Percentiles rank a stretch among this genome's conserved stretches.
phyloP scores from a whole-genome alignment of 257 asterid species.

The Salvia splendens region DNA sequence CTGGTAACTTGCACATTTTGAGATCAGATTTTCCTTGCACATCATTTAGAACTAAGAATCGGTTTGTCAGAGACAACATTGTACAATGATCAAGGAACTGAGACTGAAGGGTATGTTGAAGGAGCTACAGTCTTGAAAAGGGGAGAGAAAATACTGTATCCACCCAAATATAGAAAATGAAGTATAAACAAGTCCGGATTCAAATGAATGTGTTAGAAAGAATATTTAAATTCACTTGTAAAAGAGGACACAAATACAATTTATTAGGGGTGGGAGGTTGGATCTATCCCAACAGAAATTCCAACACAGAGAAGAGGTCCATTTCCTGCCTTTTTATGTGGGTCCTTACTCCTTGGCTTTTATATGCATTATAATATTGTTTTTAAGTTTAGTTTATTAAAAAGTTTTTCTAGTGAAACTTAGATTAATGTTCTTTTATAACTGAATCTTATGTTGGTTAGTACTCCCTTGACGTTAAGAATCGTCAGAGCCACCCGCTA shows the following conservation, averaged over 20 bases:
- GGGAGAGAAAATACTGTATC: neutral
- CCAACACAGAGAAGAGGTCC: neutral
- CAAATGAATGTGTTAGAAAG: neutral
- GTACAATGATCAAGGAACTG: conserved; percentile 7
- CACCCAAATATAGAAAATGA: neutral
- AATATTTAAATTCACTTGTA: neutral
- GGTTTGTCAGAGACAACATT: neutral
- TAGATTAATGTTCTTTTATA: neutral
- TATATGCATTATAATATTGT: neutral
- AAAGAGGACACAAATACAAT: neutral
- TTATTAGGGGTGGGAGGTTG: neutral
- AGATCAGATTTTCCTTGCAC: neutral
- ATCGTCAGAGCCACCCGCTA: neutral
- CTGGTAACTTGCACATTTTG: neutral
- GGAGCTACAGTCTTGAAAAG: conserved; percentile 6
- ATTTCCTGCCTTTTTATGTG: conserved; percentile 1
- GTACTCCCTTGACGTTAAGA: neutral
- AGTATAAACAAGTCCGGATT: neutral
- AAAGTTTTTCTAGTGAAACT: neutral
- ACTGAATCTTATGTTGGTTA: neutral
- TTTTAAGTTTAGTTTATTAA: neutral
- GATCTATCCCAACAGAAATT: neutral
- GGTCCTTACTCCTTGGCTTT: neutral
- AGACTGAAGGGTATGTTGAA: neutral
- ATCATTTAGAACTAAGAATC: conserved; percentile 1